These are phyloP conservation scores for Metschnikowia koreensis DNA, from an alignment of 805 yeast genomes.

Conservation along the genomic window DNA sequence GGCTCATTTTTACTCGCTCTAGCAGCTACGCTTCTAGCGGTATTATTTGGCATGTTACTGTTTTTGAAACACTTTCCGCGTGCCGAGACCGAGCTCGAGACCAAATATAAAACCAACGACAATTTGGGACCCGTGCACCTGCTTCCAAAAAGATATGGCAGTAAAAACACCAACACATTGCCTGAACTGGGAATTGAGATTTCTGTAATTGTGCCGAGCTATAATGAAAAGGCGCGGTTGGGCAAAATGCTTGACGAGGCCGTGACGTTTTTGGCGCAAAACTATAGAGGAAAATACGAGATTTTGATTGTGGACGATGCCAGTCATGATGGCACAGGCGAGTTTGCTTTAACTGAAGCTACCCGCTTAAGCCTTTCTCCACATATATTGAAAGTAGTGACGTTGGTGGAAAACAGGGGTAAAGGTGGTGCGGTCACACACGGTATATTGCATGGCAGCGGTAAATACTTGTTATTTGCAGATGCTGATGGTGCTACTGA, in stretches of 20 bases:
- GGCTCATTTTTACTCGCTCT: slow-evolving; percentile 4
- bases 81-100: slow-evolving; percentile 50
- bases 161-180: slow-evolving; percentile 12
- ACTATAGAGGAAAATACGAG: slow-evolving; percentile 53
- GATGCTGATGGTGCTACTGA: slow-evolving; percentile 97
- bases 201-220: slow-evolving; percentile 90
- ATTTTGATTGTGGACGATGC: slow-evolving; percentile 91
- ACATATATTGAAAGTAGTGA: slow-evolving; percentile 67
- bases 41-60: slow-evolving; percentile 41
- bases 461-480: slow-evolving; percentile 77
- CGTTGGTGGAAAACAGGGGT: slow-evolving; percentile 76
- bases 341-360: slow-evolving; percentile 66
- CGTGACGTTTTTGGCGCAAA: slow-evolving; percentile 47
- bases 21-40: slow-evolving; percentile 16
- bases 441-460: slow-evolving; percentile 76
- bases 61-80: slow-evolving; percentile 66
- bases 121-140: slow-evolving; percentile 25
- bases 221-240: slow-evolving; percentile 77
- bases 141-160: slow-evolving; percentile 29
- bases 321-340: slow-evolving; percentile 75
- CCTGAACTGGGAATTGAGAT: slow-evolving; percentile 32
- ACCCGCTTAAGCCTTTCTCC: slow-evolving; percentile 47
- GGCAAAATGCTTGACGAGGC: slow-evolving; percentile 70
- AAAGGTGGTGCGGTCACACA: slow-evolving; percentile 94
- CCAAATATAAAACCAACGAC: slow-evolving; percentile 51